A percentile compares a stretch with the other conserved stretches of the same genome.
Conservation (phyloP, 139 green algal genomes). For the Chlorella sp. region DNA sequence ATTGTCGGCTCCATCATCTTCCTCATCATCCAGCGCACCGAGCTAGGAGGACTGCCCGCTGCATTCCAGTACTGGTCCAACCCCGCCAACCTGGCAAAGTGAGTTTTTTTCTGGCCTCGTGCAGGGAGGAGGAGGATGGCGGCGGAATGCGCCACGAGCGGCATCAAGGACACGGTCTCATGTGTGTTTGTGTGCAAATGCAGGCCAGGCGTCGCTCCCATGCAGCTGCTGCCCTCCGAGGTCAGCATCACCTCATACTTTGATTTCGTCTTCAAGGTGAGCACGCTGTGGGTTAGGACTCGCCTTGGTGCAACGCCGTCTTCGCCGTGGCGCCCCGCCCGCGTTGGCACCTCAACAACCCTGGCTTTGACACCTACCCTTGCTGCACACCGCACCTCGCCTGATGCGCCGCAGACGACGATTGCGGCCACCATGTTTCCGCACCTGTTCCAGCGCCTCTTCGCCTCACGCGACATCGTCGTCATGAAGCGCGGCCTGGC, state of each 20-base stretch:
- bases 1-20: conserved; percentile 38
- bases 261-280: conserved; percentile 38
- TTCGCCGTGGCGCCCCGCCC: too few species aligned
- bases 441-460: conserved; percentile 32
- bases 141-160: too few species aligned
- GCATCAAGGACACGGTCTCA: too few species aligned
- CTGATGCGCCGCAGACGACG: too few species aligned
- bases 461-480: conserved; percentile 4
- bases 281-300: too few species aligned
- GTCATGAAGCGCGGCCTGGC: conserved; percentile 33
- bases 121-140: too few species aligned
- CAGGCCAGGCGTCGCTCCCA: conserved; percentile 6
- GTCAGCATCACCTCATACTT: conserved; percentile 28
- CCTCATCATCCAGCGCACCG: conserved; percentile 32
- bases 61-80: conserved; percentile 14
- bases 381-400: too few species aligned
- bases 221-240: conserved; percentile 28
- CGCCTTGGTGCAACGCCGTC: too few species aligned
- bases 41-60: conserved; percentile 28
- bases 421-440: conserved; percentile 43
- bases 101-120: too few species aligned
- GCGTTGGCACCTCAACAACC: too few species aligned
- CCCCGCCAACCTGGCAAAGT: conserved; percentile 1
- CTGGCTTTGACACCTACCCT: too few species aligned
- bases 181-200: too few species aligned